Evolutionary conservation across 208 protist genomes (phyloP).

Genomic region (Trypanosomatidae sp.): DNA sequence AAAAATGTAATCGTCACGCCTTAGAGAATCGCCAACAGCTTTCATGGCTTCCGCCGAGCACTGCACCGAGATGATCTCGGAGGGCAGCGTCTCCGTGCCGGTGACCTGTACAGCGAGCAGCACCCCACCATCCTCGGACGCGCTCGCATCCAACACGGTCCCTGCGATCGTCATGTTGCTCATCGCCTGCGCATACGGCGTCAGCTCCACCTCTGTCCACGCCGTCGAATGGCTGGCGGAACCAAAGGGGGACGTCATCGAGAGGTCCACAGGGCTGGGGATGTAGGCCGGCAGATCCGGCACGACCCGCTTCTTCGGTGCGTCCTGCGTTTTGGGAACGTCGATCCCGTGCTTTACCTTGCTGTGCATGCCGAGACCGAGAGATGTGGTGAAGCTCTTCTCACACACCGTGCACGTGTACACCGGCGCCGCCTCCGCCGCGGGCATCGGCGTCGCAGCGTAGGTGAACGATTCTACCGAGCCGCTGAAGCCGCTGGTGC

Average conservation of each 20-base stretch:
- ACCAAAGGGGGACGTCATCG: slow-evolving; percentile 80
- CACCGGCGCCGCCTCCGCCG: slow-evolving; percentile 13
- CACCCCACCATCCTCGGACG: slow-evolving; percentile 17
- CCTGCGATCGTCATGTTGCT: slow-evolving; percentile 73
- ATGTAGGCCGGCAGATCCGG: slow-evolving; percentile 77
- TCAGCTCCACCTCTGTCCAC: slow-evolving; percentile 77
- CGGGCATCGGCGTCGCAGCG: background rate
- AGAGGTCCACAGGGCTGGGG: slow-evolving; percentile 86
- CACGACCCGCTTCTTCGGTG: slow-evolving; percentile 1
- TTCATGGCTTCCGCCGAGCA: slow-evolving; percentile 32
- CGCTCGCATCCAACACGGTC: slow-evolving; percentile 42
- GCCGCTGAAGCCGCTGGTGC: too few relatives aligned
- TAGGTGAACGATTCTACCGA: slow-evolving; percentile 17
- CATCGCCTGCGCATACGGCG: slow-evolving; percentile 62
- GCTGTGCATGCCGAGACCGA: slow-evolving; percentile 75
- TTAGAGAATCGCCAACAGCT: slow-evolving; percentile 17
- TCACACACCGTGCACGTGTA: slow-evolving; percentile 65
- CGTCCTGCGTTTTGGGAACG: slow-evolving; percentile 31
- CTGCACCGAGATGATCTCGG: slow-evolving; percentile 57
- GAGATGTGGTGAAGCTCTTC: slow-evolving; percentile 51
- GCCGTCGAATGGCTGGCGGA: slow-evolving; percentile 14
- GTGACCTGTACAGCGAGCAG: slow-evolving; percentile 61
- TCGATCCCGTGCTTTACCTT: slow-evolving; percentile 77
- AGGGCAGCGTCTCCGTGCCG: slow-evolving; percentile 18
- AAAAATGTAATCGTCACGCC: too few relatives aligned